A percentile compares a stretch with the other conserved stretches of the same genome.
Conservation (phyloP, 805 yeast species). For the Wickerhamiella nectarea region DNA sequence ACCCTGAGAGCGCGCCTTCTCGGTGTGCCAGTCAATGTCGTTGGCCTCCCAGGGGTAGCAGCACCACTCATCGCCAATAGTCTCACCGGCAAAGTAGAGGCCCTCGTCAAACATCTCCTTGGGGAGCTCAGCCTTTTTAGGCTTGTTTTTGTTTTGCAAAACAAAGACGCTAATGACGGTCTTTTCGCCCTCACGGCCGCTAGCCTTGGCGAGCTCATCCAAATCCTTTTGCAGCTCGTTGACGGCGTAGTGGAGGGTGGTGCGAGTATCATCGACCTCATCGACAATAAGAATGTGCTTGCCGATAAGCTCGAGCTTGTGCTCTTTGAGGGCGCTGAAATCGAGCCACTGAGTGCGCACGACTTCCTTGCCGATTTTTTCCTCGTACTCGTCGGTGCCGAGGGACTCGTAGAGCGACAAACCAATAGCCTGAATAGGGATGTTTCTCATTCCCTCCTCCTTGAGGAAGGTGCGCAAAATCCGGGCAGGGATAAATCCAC, state of each 20-base stretch:
- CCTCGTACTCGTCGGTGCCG: conserved; percentile 36
- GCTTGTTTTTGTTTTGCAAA: conserved; percentile 70
- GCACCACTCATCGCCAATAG: conserved; percentile 69
- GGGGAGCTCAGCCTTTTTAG: conserved; percentile 64
- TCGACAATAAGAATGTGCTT: conserved; percentile 72
- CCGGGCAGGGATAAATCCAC: conserved; percentile 96
- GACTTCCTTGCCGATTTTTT: conserved; percentile 62
- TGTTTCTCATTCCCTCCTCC: conserved; percentile 45
- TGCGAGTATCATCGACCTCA: conserved; percentile 87
- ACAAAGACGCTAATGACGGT: conserved; percentile 69
- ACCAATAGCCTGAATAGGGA: conserved; percentile 89
- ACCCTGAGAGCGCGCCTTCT: conserved; percentile 51
- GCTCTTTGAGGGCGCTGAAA: conserved; percentile 54
- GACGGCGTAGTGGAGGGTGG: conserved; percentile 74
- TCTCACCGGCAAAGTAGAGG: conserved; percentile 58
- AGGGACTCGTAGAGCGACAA: conserved; percentile 81
- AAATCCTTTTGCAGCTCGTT: conserved; percentile 60
- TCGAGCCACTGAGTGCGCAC: conserved; percentile 85
- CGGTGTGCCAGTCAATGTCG: conserved; percentile 68
- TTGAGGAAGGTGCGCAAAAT: conserved; percentile 86
- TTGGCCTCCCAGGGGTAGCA: conserved; percentile 85
- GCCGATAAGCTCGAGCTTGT: conserved; percentile 65
- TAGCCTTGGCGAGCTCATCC: conserved; percentile 41
- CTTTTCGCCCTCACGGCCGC: conserved; percentile 43
- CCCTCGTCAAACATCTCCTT: conserved; percentile 46